These are phyloP conservation scores for Xanthoconium separans DNA, from an alignment of 1,284 basidiomycete genomes.

Conservation along the genomic window DNA sequence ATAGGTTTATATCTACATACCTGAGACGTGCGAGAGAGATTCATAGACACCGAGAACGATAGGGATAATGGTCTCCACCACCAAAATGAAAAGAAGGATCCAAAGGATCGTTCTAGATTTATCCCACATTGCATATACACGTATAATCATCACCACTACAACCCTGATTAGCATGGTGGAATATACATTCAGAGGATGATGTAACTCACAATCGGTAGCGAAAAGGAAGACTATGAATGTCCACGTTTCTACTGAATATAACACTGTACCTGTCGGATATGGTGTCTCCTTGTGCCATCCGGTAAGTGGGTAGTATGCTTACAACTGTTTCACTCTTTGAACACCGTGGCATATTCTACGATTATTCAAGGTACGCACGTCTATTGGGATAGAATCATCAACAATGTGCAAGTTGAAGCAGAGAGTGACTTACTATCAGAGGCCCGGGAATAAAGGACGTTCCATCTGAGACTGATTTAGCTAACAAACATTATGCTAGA, in stretches of 20 bases:
- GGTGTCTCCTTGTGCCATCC: background rate
- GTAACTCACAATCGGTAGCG: slow-evolving; percentile 10
- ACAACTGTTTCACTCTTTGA: background rate
- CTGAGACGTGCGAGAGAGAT: background rate
- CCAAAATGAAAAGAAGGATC: background rate
- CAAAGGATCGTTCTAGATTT: slow-evolving; percentile 10
- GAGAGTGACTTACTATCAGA: background rate
- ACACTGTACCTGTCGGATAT: slow-evolving; percentile 1
- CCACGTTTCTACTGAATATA: background rate
- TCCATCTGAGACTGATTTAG: background rate
- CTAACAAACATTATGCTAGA: background rate
- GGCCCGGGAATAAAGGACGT: background rate
- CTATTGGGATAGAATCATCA: background rate
- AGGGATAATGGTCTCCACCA: background rate
- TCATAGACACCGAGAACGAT: background rate
- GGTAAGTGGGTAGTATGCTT: background rate
- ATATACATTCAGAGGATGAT: no score
- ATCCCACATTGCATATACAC: slow-evolving; percentile 17
- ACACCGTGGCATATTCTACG: background rate
- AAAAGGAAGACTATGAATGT: background rate
- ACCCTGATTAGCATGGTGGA: background rate
- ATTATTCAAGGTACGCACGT: background rate
- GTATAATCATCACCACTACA: slow-evolving; percentile 19
- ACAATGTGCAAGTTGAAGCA: background rate
- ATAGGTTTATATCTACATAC: background rate